Conservation (phyloP, 1,139 yeast species). For the Candida sp. region DNA sequence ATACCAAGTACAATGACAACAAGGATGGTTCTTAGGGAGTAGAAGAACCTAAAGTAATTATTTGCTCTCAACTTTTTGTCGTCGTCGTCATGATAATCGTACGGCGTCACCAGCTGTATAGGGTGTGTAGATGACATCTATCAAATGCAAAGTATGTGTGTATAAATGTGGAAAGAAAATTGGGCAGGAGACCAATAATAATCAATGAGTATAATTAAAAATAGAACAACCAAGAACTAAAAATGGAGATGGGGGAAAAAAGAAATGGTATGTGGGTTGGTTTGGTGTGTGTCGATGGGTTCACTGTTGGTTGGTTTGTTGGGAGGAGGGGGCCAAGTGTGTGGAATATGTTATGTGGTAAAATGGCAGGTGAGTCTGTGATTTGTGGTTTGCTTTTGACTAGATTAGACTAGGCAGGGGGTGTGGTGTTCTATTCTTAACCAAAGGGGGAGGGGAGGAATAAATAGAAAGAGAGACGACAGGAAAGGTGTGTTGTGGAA, state of each 20-base stretch:
- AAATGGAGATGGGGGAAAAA: neutral
- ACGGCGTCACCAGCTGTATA: conserved; percentile 16
- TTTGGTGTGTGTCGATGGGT: neutral
- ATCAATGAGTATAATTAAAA: neutral
- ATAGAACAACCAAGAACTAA: conserved; percentile 1
- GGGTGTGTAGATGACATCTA: conserved; percentile 12
- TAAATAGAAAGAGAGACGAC: neutral
- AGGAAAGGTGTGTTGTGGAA: no score
- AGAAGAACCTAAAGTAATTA: neutral
- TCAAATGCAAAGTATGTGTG: conserved; percentile 1
- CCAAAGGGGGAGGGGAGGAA: neutral
- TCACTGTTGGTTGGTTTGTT: no score
- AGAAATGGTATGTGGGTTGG: neutral
- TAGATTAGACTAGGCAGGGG: no score
- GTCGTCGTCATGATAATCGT: conserved; percentile 15
- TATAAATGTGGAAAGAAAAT: neutral
- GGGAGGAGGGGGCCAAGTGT: no score
- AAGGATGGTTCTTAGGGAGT: conserved; percentile 3
- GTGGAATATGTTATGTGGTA: no score
- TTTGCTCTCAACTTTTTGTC: conserved; percentile 4
- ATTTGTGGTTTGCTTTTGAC: no score
- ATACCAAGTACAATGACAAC: conserved; percentile 6
- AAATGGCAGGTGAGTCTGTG: no score
- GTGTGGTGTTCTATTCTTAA: no score
- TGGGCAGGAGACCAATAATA: neutral